Base-by-base conservation (phyloP, 495 filamentous ascomycete genomes). In the Hamigera avellanea region DNA sequence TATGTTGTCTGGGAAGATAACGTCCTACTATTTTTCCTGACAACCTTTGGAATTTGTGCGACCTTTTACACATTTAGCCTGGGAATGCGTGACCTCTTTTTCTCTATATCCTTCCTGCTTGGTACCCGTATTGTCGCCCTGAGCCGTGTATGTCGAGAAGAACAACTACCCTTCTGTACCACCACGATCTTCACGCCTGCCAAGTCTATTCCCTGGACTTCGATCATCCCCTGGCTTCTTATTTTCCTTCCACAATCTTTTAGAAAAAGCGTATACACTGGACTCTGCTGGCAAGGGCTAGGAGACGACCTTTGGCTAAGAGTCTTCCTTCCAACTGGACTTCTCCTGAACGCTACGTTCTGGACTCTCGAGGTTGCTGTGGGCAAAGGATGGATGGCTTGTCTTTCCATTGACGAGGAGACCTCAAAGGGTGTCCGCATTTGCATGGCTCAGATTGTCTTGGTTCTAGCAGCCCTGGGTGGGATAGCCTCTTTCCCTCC, bases 1-100 rank as follows among this genome's bases (percentile, higher is more conserved):
- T 99, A 86, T 59, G 95, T 89, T 4, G 94, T 99, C 43, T 96
- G 93, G 93, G 91, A 99, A 62, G 93, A 96, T 46, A 81, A 86
- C n/a, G 93, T 93, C 31, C 67, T 93, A n/a, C 63, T 88, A 2
- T 93, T 89, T 63, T 87, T 95, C 65, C 73, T 95, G 36, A 72
- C 75, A 2, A 93, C 88, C 0, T 95, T 95, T 56, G 89, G n/a
- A n/a, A n/a, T n/a, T n/a, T n/a, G n/a, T n/a, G 85, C 18, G 58
- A 84, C 14, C 63, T 76, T 26, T 71, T 75, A 19, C 69, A 83
- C n/a, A 52, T 83, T 3, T 75, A 68, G 76, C 18, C 49, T 94
- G 2, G 85, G 83, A 36, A 67, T 82, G 3, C 86, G 83, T 42
- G 86, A 98, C 54, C 88, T 89, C 0, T 50, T 86, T 30, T 57